A percentile compares a stretch with the other conserved stretches of the same genome.
Conservation (phyloP, 2,329 filamentous ascomycete species). For the Cladobotryum protrusum region DNA sequence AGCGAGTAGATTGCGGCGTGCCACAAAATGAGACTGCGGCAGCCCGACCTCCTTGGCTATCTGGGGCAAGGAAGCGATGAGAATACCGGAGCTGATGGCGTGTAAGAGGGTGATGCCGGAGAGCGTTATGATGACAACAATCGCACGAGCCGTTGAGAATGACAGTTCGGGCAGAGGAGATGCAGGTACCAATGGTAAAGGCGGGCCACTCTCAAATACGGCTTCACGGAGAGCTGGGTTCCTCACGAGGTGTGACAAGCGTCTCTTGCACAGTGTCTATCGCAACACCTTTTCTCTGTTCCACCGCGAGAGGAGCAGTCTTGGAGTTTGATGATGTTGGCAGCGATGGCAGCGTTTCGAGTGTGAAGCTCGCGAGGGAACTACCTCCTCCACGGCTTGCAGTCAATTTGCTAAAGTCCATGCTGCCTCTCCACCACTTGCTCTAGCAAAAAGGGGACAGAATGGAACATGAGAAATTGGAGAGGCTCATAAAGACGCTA, state of each 20-base stretch:
- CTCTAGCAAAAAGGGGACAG: not conserved
- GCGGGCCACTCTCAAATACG: no score
- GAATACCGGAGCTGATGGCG: conserved; percentile 31
- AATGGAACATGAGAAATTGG: not conserved
- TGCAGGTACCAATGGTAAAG: not conserved
- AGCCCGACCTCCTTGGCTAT: conserved; percentile 31
- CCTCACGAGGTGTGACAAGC: not conserved
- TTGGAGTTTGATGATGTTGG: not conserved
- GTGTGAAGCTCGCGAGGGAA: not conserved
- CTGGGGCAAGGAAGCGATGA: conserved; percentile 31
- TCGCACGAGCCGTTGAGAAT: conserved; percentile 20
- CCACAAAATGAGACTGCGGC: conserved; percentile 26
- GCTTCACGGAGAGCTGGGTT: not conserved
- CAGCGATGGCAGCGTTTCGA: not conserved
- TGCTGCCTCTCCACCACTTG: not conserved
- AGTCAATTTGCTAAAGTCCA: not conserved
- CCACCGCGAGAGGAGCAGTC: not conserved
- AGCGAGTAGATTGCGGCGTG: conserved; percentile 25
- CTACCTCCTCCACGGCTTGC: not conserved
- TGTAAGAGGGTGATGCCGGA: conserved; percentile 30
- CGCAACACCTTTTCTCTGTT: not conserved
- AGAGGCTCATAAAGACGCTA: not conserved
- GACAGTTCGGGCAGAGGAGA: not conserved
- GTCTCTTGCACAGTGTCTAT: not conserved
- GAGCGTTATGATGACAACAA: conserved; percentile 27